Percentiles rank a stretch among this genome's conserved stretches.
Conservation (phyloP, 2,329 filamentous ascomycete genomes). For the Diaporthe caulivora region DNA sequence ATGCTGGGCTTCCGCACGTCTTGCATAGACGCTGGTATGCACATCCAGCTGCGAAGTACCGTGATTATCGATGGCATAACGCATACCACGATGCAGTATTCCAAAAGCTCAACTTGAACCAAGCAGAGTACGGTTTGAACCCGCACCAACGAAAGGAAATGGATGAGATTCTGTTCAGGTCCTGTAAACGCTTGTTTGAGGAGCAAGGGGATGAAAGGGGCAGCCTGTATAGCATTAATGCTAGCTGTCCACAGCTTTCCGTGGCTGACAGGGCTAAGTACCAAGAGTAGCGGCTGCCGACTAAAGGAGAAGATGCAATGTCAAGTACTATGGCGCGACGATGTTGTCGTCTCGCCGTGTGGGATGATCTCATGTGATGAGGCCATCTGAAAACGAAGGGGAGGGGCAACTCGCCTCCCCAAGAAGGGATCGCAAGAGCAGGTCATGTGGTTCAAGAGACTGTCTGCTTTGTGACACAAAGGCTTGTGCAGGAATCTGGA, state of each 20-base stretch:
- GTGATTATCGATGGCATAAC: neutral
- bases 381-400: neutral
- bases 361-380: conserved; percentile 13
- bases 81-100: neutral
- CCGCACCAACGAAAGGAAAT: too few species aligned
- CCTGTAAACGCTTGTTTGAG: neutral
- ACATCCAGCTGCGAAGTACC: neutral
- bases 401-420: neutral
- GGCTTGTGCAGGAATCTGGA: neutral
- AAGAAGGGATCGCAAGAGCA: neutral
- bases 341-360: conserved; percentile 1
- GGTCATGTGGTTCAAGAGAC: neutral
- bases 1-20: conserved; percentile 2
- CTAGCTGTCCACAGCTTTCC: neutral
- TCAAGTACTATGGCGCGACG: conserved; percentile 2
- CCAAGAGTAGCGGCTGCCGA: neutral
- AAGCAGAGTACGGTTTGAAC: neutral
- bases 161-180: neutral
- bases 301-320: neutral
- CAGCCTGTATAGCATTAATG: neutral
- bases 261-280: neutral
- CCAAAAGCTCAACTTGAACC: neutral
- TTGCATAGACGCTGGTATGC: neutral
- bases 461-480: neutral
- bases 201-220: neutral